Evolutionary conservation across 2,329 filamentous ascomycete genomes (phyloP).

Genomic region (Aspergillus felis): DNA sequence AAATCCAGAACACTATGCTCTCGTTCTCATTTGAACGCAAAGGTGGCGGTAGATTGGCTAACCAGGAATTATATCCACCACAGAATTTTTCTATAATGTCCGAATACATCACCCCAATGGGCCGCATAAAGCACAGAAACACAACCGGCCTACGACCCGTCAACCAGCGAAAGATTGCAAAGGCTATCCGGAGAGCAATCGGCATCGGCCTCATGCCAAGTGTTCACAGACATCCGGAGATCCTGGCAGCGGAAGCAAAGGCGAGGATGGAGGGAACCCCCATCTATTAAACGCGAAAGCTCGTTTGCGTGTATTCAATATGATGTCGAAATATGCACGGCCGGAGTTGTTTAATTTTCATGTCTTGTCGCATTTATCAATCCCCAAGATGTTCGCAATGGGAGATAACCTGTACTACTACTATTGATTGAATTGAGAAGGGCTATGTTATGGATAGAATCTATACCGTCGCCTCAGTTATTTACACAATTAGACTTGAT

Average conservation of each 20-base stretch:
- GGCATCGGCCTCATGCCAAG: slow-evolving; percentile 90
- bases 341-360: background rate
- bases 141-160: slow-evolving; percentile 77
- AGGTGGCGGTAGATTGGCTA: slow-evolving; percentile 4
- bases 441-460: background rate
- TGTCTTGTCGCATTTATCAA: background rate
- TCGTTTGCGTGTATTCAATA: background rate
- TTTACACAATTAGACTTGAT: background rate
- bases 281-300: slow-evolving; percentile 8
- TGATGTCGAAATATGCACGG: background rate
- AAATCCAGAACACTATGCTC: background rate
- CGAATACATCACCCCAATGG: slow-evolving; percentile 80
- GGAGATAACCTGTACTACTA: background rate
- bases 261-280: slow-evolving; percentile 22
- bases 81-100: slow-evolving; percentile 92
- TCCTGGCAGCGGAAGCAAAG: slow-evolving; percentile 51
- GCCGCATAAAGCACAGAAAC: slow-evolving; percentile 73
- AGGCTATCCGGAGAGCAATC: slow-evolving; percentile 83
- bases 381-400: background rate
- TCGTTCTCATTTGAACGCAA: background rate
- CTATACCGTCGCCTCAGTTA: background rate
- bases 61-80: background rate
- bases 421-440: background rate
- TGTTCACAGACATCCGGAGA: slow-evolving; percentile 82
- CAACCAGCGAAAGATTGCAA: slow-evolving; percentile 90